These are phyloP conservation scores for Rasamsonia emersonii DNA, from an alignment of 2,329 filamentous ascomycete genomes.

Conservation along the genomic window DNA sequence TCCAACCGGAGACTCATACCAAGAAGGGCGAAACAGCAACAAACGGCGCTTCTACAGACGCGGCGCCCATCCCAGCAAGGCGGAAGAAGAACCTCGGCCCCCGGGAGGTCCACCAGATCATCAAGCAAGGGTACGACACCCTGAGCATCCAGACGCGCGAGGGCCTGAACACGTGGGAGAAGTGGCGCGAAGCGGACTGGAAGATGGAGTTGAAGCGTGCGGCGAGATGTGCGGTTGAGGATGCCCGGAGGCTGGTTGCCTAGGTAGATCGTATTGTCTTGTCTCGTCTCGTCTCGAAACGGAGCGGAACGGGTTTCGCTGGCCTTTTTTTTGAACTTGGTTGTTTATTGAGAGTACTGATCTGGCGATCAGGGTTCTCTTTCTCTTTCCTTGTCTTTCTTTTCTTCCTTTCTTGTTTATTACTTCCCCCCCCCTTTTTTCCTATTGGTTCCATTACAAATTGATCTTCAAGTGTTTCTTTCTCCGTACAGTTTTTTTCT, in stretches of 20 bases:
- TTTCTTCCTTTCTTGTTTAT: too few relatives aligned
- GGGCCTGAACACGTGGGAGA: conserved; percentile 76
- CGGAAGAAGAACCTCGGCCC: conserved; percentile 65
- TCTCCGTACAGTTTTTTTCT: too few relatives aligned
- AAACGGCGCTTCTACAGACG: conserved; percentile 16
- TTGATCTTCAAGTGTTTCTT: too few relatives aligned
- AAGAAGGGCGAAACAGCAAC: conserved; percentile 11
- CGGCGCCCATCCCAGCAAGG: conserved; percentile 20
- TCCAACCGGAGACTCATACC: conserved; percentile 38
- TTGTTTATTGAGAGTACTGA: too few relatives aligned
- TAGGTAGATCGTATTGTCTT: conserved; percentile 10
- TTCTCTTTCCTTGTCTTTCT: too few relatives aligned
- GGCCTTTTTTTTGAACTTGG: neutral
- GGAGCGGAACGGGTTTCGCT: too few relatives aligned
- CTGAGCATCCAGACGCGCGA: conserved; percentile 84
- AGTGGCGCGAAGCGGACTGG: conserved; percentile 79
- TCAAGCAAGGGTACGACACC: conserved; percentile 94
- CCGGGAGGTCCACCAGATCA: conserved; percentile 76
- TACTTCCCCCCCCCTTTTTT: too few relatives aligned
- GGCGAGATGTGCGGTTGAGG: conserved; percentile 67
- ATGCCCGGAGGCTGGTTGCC: conserved; percentile 47
- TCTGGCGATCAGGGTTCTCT: too few relatives aligned
- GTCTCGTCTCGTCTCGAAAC: neutral
- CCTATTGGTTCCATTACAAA: too few relatives aligned
- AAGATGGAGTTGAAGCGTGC: conserved; percentile 79